These are phyloP conservation scores for Saitozyma podzolica DNA, from an alignment of 768 basidiomycete species.

Conservation along the genomic window DNA sequence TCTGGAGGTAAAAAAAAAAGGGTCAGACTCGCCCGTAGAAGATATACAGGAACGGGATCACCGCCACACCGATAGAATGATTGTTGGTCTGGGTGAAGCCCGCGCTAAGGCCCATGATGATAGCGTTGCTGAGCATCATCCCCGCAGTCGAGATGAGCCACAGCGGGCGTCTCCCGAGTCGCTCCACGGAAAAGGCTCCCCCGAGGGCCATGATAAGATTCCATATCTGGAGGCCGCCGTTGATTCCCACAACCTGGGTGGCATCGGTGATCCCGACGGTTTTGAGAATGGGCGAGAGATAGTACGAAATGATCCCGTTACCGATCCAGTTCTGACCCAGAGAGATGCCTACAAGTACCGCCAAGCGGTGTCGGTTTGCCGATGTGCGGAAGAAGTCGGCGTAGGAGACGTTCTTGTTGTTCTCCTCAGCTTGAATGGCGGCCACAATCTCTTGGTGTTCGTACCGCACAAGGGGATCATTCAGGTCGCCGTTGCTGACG, in stretches of 20 bases:
- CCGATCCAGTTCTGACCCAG: constrained; percentile 37
- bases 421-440: constrained; percentile 29
- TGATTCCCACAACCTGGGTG: constrained; percentile 39
- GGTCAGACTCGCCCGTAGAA: constrained; percentile 6
- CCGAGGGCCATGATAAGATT: constrained; percentile 24
- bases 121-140: constrained; percentile 22
- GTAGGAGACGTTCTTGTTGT: constrained; percentile 19
- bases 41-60: constrained; percentile 32
- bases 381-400: constrained; percentile 29
- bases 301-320: constrained; percentile 34
- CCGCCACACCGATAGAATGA: constrained; percentile 25
- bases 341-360: constrained; percentile 20
- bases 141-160: constrained; percentile 28
- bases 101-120: constrained; percentile 34
- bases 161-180: constrained; percentile 36
- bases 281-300: constrained; percentile 42
- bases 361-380: constrained; percentile 26
- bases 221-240: constrained; percentile 34
- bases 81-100: constrained; percentile 30
- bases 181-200: constrained; percentile 32
- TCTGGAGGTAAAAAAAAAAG: too few species aligned
- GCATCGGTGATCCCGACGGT: constrained; percentile 38
- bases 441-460: constrained; percentile 38
- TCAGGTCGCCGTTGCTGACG: constrained; percentile 25
- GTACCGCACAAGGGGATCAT: constrained; percentile 38